phyloP scores from a whole-genome alignment of 176 grass and related monocot genomes.

The Oryza punctata region DNA sequence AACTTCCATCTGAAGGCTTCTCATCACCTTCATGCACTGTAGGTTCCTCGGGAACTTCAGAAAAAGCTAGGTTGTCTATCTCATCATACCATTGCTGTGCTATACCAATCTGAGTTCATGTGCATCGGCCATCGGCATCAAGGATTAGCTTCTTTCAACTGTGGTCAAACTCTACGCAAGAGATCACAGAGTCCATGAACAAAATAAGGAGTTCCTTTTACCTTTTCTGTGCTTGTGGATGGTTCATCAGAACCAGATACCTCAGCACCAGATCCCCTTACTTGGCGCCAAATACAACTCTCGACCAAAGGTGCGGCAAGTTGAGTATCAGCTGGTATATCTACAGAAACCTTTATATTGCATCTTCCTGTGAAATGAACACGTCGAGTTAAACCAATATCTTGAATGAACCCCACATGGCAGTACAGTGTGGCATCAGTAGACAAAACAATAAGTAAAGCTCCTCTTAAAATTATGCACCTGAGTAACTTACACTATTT shows the following conservation, averaged over 20 bases:
- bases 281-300: slow-evolving; percentile 73
- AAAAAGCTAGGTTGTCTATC: slow-evolving; percentile 91
- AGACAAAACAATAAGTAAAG: not conserved
- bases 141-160: not conserved
- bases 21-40: slow-evolving; percentile 20
- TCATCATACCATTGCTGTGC: slow-evolving; percentile 94
- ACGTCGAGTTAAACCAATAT: not conserved
- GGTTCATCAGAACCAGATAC: slow-evolving; percentile 48
- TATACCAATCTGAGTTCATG: slow-evolving; percentile 64
- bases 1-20: slow-evolving; percentile 33
- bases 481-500: not conserved
- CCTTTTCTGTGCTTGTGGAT: slow-evolving; percentile 53
- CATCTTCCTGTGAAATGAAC: slow-evolving; percentile 67
- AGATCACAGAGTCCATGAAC: not conserved
- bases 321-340: slow-evolving; percentile 75
- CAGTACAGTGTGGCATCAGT: not conserved
- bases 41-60: slow-evolving; percentile 50
- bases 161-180: not conserved
- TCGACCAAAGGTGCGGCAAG: slow-evolving; percentile 60
- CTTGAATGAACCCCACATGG: slow-evolving; percentile 4
- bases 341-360: slow-evolving; percentile 60
- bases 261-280: slow-evolving; percentile 81
- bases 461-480: not conserved
- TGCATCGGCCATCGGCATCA: not conserved
- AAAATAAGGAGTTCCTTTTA: slow-evolving; percentile 17